Evolutionary conservation across 441 rosid species (phyloP), one percentile per base, ranked within the genome.

Genomic region (Populus hybrid): DNA sequence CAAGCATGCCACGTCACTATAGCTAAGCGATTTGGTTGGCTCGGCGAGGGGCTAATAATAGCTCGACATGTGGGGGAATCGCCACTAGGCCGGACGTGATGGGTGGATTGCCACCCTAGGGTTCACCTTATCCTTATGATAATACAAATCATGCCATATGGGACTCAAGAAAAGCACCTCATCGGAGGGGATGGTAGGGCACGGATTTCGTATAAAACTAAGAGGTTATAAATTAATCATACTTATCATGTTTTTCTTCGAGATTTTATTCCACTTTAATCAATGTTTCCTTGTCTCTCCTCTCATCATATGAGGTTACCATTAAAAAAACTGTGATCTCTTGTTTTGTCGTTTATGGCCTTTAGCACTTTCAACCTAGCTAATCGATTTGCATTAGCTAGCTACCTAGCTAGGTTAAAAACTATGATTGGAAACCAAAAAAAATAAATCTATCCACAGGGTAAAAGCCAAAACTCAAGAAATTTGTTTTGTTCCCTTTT

Each of bases 171-270:
- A 30, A 50, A 34, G 38, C 32, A 24, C 7, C 4, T 16, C n/a
- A 32, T 10, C 6, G 64, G 76, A 78, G 20, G 76, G 80, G 84
- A 77, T 72, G 80, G 85, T 79, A 79, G 84, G 83, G 80, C 28
- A 74, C 83, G 80, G 74, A 26, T 69, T 66, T 78, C 84, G 81
- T 85, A 75, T 76, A 79, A 81, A 69, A 70, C 46, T 66, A 66
- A 18, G 69, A 26, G 80, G 82, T 78, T 76, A 35, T 42, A 40
- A 23, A 66, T 69, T 72, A 70, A 73, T 69, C 70, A 74, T 76
- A 50, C 81, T 80, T 82, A 87, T 89, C 85, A 38, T 89, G 87
- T 82, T 81, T 84, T 82, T 59, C 74, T 78, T 75, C 72, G 73
- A 11, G 57, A 67, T 80, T 75, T 79, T 73, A 75, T 84, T 80